Base-by-base conservation (phyloP, 75 land plant genomes). In the Sequoia sempervirens region DNA sequence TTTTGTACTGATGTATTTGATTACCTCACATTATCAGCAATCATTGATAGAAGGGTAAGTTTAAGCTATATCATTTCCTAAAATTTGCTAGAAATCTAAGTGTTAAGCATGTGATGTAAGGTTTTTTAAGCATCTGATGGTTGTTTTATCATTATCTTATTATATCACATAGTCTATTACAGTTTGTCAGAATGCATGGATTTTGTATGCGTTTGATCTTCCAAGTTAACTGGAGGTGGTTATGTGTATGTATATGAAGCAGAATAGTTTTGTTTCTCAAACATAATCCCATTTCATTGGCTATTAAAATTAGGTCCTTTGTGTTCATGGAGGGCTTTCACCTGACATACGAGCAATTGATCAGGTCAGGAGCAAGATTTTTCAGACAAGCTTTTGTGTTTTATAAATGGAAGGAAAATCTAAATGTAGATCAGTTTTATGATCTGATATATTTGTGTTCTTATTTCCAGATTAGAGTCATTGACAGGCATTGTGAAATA, bases 1-100 rank as follows among this genome's bases (percentile, higher is more conserved):
- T 98, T 96, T 80, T 98, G 99, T 88, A 98, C 99, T 47, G 99
- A 98, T 87, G 99, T 98, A 74, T 98, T 98, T 90, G 99, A 98
- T 87, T 98, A 96, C 81, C 93, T 98, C 45, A 98, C 99, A 2
- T 88, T 98, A 13, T 98, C 99, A 70, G 99, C 99, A 41, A 98
- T 98, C 75, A 98, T 98, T 80, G 95, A 98, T 93, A 97, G 99
- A 84, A 98, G 91, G 80, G 99, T 98, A 86, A 76, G 40, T 40
- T 37, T 18, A 3, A 75, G 79, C 40, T 75, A 34, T 75, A 75
- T 75, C 38, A 75, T 88, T 86, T 82, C 83, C 83, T 79, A 89
- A 88, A 70, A 89, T 87, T 68, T 88, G 89, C 82, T 83, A 88
- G 84, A 79, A 89, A 82, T 47, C 13, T 13, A 50, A 50, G 53